A percentile compares a stretch with the other conserved stretches of the same genome.
phyloP scores from a whole-genome alignment of 495 filamentous ascomycete species.

The Pseudomonodictys pantanalensis region DNA sequence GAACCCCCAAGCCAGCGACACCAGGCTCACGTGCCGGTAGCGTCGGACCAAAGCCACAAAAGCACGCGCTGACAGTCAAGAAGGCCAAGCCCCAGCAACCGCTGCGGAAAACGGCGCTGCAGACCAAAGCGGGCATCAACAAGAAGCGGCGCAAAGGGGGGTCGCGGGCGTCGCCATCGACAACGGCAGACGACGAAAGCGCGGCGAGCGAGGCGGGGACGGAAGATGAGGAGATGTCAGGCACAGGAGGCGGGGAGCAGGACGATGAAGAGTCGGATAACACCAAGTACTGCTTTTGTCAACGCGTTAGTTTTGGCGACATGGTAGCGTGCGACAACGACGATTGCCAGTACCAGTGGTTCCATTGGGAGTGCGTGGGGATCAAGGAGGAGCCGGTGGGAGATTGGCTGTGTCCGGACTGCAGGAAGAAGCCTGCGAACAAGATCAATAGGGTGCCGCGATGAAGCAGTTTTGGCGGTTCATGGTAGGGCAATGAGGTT shows the following conservation, averaged over 20 bases:
- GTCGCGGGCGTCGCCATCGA: conserved; percentile 34
- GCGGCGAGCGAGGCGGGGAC: conserved; percentile 29
- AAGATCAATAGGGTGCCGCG: conserved; percentile 38
- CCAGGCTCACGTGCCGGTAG: conserved; percentile 55
- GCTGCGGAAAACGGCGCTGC: conserved; percentile 52
- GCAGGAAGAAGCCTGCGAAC: conserved; percentile 50
- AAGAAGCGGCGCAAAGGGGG: conserved; percentile 30
- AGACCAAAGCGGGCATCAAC: conserved; percentile 26
- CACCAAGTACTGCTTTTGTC: conserved; percentile 87
- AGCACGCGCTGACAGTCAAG: conserved; percentile 58
- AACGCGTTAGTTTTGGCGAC: conserved; percentile 88
- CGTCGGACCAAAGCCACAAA: conserved; percentile 51
- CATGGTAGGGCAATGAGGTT: too few species aligned
- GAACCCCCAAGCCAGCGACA: conserved; percentile 77
- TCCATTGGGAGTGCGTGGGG: conserved; percentile 94
- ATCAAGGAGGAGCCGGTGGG: conserved; percentile 84
- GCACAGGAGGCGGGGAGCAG: conserved; percentile 49
- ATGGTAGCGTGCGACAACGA: conserved; percentile 99
- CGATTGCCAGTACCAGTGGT: conserved; percentile 92
- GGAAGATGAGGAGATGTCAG: conserved; percentile 35
- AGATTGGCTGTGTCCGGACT: conserved; percentile 89
- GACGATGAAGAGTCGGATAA: conserved; percentile 87
- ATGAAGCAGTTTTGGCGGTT: neutral
- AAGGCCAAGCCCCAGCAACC: conserved; percentile 51
- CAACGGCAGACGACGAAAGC: conserved; percentile 38